phyloP scores from a whole-genome alignment of 2,329 filamentous ascomycete genomes.

The Sclerotiophoma versabilis region DNA sequence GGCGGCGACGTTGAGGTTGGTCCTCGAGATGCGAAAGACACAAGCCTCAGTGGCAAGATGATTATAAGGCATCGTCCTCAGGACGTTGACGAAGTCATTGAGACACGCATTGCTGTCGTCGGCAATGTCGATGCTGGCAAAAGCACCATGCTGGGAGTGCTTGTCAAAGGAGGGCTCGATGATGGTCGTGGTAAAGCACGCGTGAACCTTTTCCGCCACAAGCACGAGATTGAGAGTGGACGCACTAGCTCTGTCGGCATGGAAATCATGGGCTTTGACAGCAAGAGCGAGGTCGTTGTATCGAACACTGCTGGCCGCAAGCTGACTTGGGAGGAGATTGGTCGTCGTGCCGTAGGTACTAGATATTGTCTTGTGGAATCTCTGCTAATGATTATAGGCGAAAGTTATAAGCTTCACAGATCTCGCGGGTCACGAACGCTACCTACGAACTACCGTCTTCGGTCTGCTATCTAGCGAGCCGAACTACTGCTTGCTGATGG shows the following conservation, averaged over 20 bases:
- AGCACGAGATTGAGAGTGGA: slow-evolving; percentile 96
- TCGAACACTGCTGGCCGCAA: slow-evolving; percentile 84
- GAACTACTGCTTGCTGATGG: slow-evolving; percentile 98
- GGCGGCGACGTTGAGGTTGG: slow-evolving; percentile 76
- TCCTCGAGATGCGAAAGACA: slow-evolving; percentile 69
- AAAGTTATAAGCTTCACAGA: slow-evolving; percentile 98
- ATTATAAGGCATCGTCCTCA: slow-evolving; percentile 78
- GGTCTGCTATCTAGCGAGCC: slow-evolving; percentile 92
- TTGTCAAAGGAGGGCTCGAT: slow-evolving; percentile 94
- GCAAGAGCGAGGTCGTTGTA: slow-evolving; percentile 79
- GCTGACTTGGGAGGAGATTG: slow-evolving; percentile 97
- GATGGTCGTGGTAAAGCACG: slow-evolving; percentile 93
- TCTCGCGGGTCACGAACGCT: slow-evolving; percentile 92
- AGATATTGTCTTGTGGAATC: neutral
- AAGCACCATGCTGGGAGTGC: slow-evolving; percentile 91
- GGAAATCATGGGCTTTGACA: slow-evolving; percentile 97
- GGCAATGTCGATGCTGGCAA: slow-evolving; percentile 98
- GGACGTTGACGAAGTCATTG: slow-evolving; percentile 85
- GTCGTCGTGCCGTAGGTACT: slow-evolving; percentile 73
- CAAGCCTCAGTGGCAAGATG: slow-evolving; percentile 82
- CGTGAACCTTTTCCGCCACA: slow-evolving; percentile 95
- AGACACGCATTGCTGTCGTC: slow-evolving; percentile 95
- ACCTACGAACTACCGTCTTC: slow-evolving; percentile 94
- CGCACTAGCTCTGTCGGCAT: slow-evolving; percentile 96
- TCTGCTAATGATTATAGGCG: slow-evolving; percentile 54